Base-by-base conservation (phyloP, 192 early-diverging fungal species). In the Umbelopsis sp. region DNA sequence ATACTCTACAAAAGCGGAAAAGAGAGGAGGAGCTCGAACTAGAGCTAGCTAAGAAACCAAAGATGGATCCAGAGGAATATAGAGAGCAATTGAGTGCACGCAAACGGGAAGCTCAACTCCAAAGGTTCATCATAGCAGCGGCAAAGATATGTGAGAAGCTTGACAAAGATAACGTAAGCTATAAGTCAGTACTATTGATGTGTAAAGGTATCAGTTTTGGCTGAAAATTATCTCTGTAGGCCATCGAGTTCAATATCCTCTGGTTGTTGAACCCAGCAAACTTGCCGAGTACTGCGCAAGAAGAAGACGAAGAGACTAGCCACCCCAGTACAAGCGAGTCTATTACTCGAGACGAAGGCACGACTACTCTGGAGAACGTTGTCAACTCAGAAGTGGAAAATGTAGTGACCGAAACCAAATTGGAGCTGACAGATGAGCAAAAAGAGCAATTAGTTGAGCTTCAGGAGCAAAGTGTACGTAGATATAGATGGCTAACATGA, bases 91-190 rank as follows among this genome's bases (percentile, higher is more conserved):
- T 81, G 65, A 64, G 55, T 2, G 50, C 52, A 46, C 71, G 69
- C 23, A 78, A 74, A 23, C 75, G 80, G n/a, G 50, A 75, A 41
- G 76, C 52, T 45, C 74, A 79, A 30, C 51, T 70, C 15, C 58
- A 52, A n/a, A 77, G 80, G 5, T 75, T 76, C 30, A 45, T 82
- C 2, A 46, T 47, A 11, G 84, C 84, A 3, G 82, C 82, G 11
- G 73, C 64, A 9, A 46, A 47, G 4, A 64, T 86, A 15, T 81
- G 80, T 64, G 71, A 81, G 73, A 73, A 65, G 13, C 45, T 83
- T 35, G 84, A 86, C 53, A 70, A 76, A 33, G 67, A 79, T 18
- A 69, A 73, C 33, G 74, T 71, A 64, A 52, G 47, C 9, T 50
- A 15, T 12, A 3, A 37, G 2, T 2, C 37, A 41, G 37, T 6